Evolutionary conservation across 2,329 filamentous ascomycete genomes (phyloP), one percentile per base, ranked within the genome.

Genomic region (Gliomastix tumulicola): DNA sequence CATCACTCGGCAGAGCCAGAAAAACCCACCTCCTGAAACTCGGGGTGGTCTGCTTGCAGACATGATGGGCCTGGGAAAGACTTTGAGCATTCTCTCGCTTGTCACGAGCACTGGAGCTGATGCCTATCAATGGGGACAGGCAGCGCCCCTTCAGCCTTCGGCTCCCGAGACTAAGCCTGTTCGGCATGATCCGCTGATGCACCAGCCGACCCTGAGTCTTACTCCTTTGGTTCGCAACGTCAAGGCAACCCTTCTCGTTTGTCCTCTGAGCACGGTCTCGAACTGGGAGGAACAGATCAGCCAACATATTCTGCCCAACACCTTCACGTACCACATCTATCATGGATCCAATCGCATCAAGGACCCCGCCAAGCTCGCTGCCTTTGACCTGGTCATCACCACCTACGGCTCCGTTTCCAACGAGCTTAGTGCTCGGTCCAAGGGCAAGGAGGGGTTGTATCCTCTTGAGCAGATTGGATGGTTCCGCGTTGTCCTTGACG

Each of bases 251-350:
- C 66, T 98, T 21, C 71, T 98, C 15, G 78, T 98, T 13, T 94
- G 85, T 39, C 92, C 92, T 2, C 71, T 96, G 4, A 95, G 87
- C 51, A 92, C 90, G 0, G 80, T 97, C 40, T 82, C 84, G 19
- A 98, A 97, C 51, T 98, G 92, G 92, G 84, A 90, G 49, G 80
- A 88, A 47, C 92, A 98, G 59, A 86, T 97, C 42, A 83, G 83
- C 49, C 74, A 84, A 40, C 92, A 98, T 57, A 68, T 94, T 32
- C 69, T 74, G 34, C 68, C 75, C 1, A 72, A 69, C 1, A 63
- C 73, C 7, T 54, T 97, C 15, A 80, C 67, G 2, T 87, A 79
- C 51, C 87, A 92, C 54, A 76, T 92, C 37, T 97, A 96, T 46
- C 92, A 98, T 55, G 92, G 92, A 4, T 68, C 78, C 1, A 82